Base-by-base conservation (phyloP, 768 basidiomycete genomes). In the Boletus subparvulus region DNA sequence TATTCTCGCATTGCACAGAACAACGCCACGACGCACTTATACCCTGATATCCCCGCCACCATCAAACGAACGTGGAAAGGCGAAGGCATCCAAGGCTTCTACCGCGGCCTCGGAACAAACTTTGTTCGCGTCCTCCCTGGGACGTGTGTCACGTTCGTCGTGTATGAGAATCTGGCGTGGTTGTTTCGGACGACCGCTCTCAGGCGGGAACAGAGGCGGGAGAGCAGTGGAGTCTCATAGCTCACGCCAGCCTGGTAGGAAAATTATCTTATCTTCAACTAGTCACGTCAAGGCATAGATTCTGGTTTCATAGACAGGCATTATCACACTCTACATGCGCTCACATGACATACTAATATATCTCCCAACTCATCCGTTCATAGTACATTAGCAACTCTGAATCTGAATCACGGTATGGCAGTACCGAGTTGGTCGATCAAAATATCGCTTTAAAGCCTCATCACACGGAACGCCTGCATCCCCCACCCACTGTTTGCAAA, bases 121-220 rank as follows among this genome's bases (percentile, higher is more conserved):
- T 81, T 97, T 26, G 85, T 99, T 13, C 84, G 97, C 14, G 95
- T 99, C 47, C 80, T 98, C 16, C 97, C 97, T 0, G 97, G 96
- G 30, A 98, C 96, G 4, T 98, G 96, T 69, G 90, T 98, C 45
- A 98, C 96, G 6, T 97, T 98, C 62, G 96, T 98, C 39, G 94
- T 98, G 19, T 99, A 98, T 69, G 97, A 94, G 69, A 94, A 94
- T 61, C 69, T 94, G 53, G 91, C 92, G 0, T 94, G 91, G 91
- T 66, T 92, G 28, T 70, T 94, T 42, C 78, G 87, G 59, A 84
- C 82, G 6, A 80, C 80, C 3, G 90, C 90, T 47, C 75, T 77
- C n/a, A 79, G 73, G 56, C 77, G 80, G 32, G 82, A 80, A 55
- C 70, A 65, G 6, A 50, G 21, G 19, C 51, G 24, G 17, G 56